Base-by-base conservation (phyloP, 2,329 filamentous ascomycete genomes). In the Cladosporium colombiae region DNA sequence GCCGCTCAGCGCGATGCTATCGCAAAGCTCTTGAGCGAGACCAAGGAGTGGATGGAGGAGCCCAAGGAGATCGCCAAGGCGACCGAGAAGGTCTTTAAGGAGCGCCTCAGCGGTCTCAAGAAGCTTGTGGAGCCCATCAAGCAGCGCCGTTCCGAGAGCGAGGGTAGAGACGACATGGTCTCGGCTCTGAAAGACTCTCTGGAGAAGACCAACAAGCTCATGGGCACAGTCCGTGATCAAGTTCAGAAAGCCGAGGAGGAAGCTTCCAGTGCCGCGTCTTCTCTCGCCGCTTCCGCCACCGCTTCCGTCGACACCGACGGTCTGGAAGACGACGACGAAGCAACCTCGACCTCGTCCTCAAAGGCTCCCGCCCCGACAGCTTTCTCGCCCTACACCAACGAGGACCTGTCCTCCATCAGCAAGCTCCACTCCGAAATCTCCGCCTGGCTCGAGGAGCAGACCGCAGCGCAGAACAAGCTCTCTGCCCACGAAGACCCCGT, bases 41-140 rank as follows among this genome's bases (percentile, higher is more conserved):
- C 88, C 25, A 91, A 91, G 72, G 93, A 97, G 13, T 99, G 95
- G 94, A 87, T 99, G 67, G 95, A 97, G 76, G 91, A 87, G 18
- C 66, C 72, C 14, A 69, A 69, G 29, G 93, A 93, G 56, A 92
- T 94, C 65, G 84, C 86, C 18, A 88, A 93, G 58, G 93, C 95
- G 5, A 83, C 86, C 40, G 89, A 88, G 66, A 87, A 91, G 3
- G 88, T 89, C 57, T 85, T 99, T 73, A 91, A 89, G 77, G 84
- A 86, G 64, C 92, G 89, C 76, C 85, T 96, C 59, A 89, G 91
- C 77, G 86, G 86, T 53, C 86, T 99, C 59, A 89, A 92, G 75
- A 86, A 88, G 62, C 86, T 97, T 56, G 91, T 93, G 62, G 82
- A 86, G 35, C 94, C 93, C 1, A 88, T 97, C 29, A 84, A 92